A percentile compares a stretch with the other conserved stretches of the same genome.
Evolutionary conservation across 176 grass and related monocot species (phyloP).

Genomic region (Aechmea fasciata): DNA sequence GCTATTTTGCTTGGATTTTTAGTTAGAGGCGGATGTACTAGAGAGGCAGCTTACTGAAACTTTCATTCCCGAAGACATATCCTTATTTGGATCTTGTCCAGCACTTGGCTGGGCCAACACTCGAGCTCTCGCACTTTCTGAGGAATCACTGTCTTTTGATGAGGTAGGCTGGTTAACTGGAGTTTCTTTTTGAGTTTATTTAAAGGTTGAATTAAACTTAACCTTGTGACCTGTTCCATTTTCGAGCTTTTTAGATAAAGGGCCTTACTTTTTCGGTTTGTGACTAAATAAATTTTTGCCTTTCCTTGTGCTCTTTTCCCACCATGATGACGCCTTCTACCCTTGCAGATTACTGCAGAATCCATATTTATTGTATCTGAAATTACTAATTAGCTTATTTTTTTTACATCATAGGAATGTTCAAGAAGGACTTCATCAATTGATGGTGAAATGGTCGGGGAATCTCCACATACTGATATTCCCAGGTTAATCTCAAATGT

Average conservation of each 20-base stretch:
- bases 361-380: not conserved
- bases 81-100: slow-evolving; percentile 69
- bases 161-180: slow-evolving; percentile 38
- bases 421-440: slow-evolving; percentile 84
- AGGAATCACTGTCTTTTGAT: slow-evolving; percentile 94
- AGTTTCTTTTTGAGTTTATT: slow-evolving; percentile 6
- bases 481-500: slow-evolving; percentile 52
- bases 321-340: not conserved
- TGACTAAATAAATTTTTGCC: not conserved
- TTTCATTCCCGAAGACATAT: slow-evolving; percentile 77
- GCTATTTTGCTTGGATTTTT: slow-evolving; percentile 23
- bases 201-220: not conserved
- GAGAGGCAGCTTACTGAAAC: slow-evolving; percentile 46
- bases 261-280: too few relatives aligned
- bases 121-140: slow-evolving; percentile 50
- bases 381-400: slow-evolving; percentile 16
- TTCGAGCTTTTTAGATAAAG: too few relatives aligned
- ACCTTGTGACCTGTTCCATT: too few relatives aligned
- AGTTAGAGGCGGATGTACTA: slow-evolving; percentile 58
- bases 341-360: not conserved
- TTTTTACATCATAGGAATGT: slow-evolving; percentile 49
- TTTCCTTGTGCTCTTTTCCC: not conserved
- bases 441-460: slow-evolving; percentile 56
- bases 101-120: slow-evolving; percentile 67
- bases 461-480: slow-evolving; percentile 61